Percentiles rank a stretch among this genome's conserved stretches.
These are phyloP conservation scores for Penicillium cinerascens DNA, from an alignment of 495 filamentous ascomycete genomes.

Conservation along the genomic window DNA sequence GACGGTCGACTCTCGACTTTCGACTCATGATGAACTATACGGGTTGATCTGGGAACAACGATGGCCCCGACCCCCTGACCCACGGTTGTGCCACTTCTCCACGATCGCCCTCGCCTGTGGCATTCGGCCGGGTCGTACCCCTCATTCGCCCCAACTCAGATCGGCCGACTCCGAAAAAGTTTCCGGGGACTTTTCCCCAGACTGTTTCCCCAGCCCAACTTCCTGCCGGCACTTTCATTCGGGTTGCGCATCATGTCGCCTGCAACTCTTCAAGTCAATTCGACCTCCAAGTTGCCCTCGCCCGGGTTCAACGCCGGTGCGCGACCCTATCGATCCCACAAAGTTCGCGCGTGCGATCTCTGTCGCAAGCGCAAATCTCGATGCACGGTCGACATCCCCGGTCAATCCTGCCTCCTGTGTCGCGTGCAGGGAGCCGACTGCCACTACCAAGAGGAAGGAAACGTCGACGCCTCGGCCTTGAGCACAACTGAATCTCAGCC, in stretches of 20 bases:
- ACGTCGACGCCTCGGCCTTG: constrained; percentile 24
- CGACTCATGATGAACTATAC: constrained; percentile 10
- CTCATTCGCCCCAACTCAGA: constrained; percentile 22
- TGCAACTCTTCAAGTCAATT: constrained; percentile 29
- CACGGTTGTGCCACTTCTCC: constrained; percentile 8
- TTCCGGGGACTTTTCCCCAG: constrained; percentile 21
- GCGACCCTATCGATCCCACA: constrained; percentile 50
- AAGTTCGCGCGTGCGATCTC: constrained; percentile 49
- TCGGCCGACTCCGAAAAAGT: constrained; percentile 29
- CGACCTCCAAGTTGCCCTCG: constrained; percentile 36
- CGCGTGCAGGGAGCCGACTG: constrained; percentile 49
- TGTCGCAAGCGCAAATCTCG: constrained; percentile 52
- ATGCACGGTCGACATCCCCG: constrained; percentile 48
- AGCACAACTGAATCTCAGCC: constrained; percentile 26
- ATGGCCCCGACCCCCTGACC: not conserved
- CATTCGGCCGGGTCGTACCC: constrained; percentile 26
- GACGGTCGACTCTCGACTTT: not conserved
- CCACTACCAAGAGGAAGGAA: constrained; percentile 43
- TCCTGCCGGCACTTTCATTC: constrained; percentile 6
- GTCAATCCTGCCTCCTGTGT: constrained; percentile 47
- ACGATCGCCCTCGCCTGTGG: constrained; percentile 7
- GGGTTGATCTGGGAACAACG: not conserved
- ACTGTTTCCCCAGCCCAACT: constrained; percentile 9
- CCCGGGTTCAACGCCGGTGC: constrained; percentile 45
- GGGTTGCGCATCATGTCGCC: constrained; percentile 38